Evolutionary conservation across 345 rosid genomes (phyloP).

Genomic region (Rhodomyrtus tomentosa): DNA sequence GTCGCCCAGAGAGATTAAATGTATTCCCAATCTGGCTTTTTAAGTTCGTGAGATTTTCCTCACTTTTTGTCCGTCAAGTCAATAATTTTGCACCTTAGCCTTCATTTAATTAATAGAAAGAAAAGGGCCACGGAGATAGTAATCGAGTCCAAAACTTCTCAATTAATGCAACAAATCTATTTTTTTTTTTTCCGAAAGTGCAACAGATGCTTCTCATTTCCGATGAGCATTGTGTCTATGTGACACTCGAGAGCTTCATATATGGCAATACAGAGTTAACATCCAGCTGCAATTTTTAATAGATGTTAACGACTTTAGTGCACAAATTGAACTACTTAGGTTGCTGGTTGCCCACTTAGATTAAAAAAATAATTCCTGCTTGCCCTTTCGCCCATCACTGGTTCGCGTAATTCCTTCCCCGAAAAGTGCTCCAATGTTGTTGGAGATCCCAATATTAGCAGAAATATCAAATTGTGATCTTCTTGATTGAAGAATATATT

Average conservation of each 20-base stretch:
- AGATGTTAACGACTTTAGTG: neutral
- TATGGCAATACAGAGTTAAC: fast-evolving
- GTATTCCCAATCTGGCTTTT: neutral
- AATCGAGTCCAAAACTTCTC: neutral
- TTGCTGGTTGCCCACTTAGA: neutral
- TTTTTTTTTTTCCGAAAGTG: neutral
- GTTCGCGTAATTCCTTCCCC: neutral
- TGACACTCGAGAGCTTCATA: neutral
- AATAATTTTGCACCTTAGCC: neutral
- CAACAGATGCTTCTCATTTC: neutral
- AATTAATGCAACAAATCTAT: neutral
- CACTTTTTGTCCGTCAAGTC: neutral
- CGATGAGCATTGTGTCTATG: neutral
- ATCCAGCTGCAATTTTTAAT: too few relatives aligned
- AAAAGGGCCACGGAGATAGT: neutral
- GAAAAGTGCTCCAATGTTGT: neutral
- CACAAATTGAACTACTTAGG: neutral
- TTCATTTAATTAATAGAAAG: neutral
- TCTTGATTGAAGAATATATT: too few relatives aligned
- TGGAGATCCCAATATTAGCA: too few relatives aligned
- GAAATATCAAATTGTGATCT: too few relatives aligned
- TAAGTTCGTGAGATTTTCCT: neutral
- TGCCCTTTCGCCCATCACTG: slow-evolving; percentile 2
- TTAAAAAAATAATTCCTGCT: neutral
- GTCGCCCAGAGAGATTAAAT: neutral